Percentiles rank a stretch among this genome's conserved stretches.
These are phyloP conservation scores for Synchytrium microbalum DNA, from an alignment of 371 early-diverging fungal species.

Conservation along the genomic window DNA sequence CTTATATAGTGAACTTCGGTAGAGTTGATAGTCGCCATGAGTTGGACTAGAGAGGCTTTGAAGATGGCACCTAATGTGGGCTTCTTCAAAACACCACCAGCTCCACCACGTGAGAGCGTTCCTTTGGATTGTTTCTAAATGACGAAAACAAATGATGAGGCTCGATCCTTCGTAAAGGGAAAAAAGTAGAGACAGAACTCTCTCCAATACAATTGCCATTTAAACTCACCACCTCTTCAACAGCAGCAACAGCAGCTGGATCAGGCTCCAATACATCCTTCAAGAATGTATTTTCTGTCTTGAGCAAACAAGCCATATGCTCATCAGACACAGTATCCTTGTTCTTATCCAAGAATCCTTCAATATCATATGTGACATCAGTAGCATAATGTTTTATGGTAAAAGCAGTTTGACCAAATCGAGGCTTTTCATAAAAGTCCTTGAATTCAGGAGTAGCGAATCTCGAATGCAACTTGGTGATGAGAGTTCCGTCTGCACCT, in stretches of 20 bases:
- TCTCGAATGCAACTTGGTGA: constrained; percentile 75
- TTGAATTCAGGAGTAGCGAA: constrained; percentile 59
- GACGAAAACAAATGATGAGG: constrained; percentile 6
- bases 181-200: not conserved
- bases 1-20: constrained; percentile 96
- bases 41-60: constrained; percentile 72
- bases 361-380: constrained; percentile 44
- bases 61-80: constrained; percentile 85
- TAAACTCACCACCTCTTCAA: constrained; percentile 7
- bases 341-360: constrained; percentile 98
- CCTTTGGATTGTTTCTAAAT: constrained; percentile 9
- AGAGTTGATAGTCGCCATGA: constrained; percentile 88
- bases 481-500: constrained; percentile 73
- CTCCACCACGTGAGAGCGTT: constrained; percentile 11
- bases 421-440: constrained; percentile 81
- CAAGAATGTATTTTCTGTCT: constrained; percentile 63
- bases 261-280: constrained; percentile 50
- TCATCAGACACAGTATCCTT: constrained; percentile 97
- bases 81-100: constrained; percentile 36
- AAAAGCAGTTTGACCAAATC: constrained; percentile 57
- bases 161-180: not conserved
- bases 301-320: constrained; percentile 61
- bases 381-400: constrained; percentile 50
- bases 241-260: constrained; percentile 27
- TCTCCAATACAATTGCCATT: constrained; percentile 20